A percentile compares a stretch with the other conserved stretches of the same genome.
Conservation (phyloP, 164 flowering plant species). For the Brasenia schreberi region DNA sequence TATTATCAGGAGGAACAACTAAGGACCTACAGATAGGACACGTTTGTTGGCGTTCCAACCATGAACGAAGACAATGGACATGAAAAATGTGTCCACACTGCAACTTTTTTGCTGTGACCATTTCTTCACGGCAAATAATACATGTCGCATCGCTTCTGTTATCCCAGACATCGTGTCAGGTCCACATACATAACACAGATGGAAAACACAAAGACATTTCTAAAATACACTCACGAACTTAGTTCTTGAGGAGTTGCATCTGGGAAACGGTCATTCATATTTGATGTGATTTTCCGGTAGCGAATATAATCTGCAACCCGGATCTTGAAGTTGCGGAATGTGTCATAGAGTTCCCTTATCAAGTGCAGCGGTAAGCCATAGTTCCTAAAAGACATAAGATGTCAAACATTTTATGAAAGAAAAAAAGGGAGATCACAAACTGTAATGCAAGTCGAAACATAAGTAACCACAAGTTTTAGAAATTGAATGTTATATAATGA, state of each 20-base stretch:
- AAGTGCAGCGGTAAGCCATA: slow-evolving; percentile 96
- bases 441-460: no score
- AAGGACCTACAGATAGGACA: slow-evolving; percentile 97
- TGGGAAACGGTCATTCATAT: slow-evolving; percentile 97
- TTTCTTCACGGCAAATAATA: slow-evolving; percentile 99
- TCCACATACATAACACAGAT: background rate
- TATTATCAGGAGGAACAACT: slow-evolving; percentile 80
- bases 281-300: slow-evolving; percentile 91
- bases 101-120: slow-evolving; percentile 89
- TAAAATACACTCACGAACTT: slow-evolving; percentile 40
- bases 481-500: no score
- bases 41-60: slow-evolving; percentile 94
- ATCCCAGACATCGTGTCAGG: background rate
- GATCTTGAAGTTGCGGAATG: slow-evolving; percentile 81
- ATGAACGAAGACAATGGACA: slow-evolving; percentile 93
- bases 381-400: slow-evolving; percentile 31
- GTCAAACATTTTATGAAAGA: no score
- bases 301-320: slow-evolving; percentile 97
- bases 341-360: slow-evolving; percentile 93
- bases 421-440: no score
- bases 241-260: slow-evolving; percentile 96
- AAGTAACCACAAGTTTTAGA: no score
- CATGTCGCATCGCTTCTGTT: slow-evolving; percentile 95
- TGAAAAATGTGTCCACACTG: slow-evolving; percentile 95
- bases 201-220: background rate